Conservation (phyloP, 176 grass and related monocot genomes). For the Aegilops umbellulata region DNA sequence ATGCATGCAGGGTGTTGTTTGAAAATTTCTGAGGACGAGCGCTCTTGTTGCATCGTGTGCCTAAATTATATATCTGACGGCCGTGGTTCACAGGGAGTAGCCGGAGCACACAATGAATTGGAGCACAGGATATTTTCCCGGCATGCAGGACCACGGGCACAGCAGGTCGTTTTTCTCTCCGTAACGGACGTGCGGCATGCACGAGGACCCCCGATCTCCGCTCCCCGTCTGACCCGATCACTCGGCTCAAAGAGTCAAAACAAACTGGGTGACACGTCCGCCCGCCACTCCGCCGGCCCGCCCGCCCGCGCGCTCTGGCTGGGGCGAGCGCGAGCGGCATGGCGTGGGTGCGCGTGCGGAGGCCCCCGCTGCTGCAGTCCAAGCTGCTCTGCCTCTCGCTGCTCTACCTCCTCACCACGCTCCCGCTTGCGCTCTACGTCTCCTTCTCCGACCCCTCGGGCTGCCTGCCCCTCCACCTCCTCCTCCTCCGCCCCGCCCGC, state of each 20-base stretch:
- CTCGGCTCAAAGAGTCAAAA: background rate
- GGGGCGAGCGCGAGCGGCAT: background rate
- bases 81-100: too few species aligned
- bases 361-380: slow-evolving; percentile 62
- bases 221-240: background rate
- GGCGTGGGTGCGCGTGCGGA: slow-evolving; percentile 54
- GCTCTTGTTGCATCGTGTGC: too few species aligned
- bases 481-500: background rate
- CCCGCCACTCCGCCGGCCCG: too few species aligned
- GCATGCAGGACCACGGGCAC: too few species aligned
- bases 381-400: slow-evolving; percentile 90
- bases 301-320: too few species aligned
- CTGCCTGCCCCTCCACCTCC: slow-evolving; percentile 37
- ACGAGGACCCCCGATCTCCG: background rate
- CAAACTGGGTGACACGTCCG: background rate
- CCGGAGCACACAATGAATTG: too few species aligned
- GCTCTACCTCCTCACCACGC: slow-evolving; percentile 90
- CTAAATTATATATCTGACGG: too few species aligned
- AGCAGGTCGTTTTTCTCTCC: background rate
- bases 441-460: slow-evolving; percentile 58
- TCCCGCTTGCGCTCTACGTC: slow-evolving; percentile 88
- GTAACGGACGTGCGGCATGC: background rate
- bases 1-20: too few species aligned
- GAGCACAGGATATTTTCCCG: too few species aligned
- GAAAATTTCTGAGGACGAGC: too few species aligned